Evolutionary conservation across 805 yeast genomes (phyloP), one percentile per base, ranked within the genome.

Genomic region (Yamadazyma nakazawae): DNA sequence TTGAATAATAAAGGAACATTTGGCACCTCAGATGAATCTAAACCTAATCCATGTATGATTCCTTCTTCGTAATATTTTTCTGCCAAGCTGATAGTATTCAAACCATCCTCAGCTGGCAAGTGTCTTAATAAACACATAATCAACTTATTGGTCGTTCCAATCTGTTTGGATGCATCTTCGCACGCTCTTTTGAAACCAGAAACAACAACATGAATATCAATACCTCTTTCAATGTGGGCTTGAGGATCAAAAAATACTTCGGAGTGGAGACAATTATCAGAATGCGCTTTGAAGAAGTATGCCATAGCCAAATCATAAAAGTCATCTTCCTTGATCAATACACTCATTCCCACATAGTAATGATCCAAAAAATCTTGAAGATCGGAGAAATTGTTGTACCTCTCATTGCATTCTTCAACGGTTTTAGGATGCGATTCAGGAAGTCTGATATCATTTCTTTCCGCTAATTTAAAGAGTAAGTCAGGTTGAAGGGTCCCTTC

Each of bases 181-280:
- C 85, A 75, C 3, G 94, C 96, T 56, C 77, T 76, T 51, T 78
- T 65, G 59, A 88, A 80, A 5, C 95, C 96, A 12, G 61, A 60
- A 28, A 85, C 78, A 14, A 87, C 88, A 2, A 70, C 63, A 9
- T 81, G 85, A 36, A 85, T 67, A 12, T 74, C 54, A 40, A 87
- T 67, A 10, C 82, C 85, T 55, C 95, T 74, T 45, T 80, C 82
- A 25, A 85, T 74, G 57, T 87, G 96, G 10, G 89, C 88, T 66
- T 87, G 96, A 16, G 95, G 95, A 60, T 87, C 96, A 55, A 84
- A 87, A 62, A 87, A 87, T 1, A 82, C 81, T 66, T 87, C 96
- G 2, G 88, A 78, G 61, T 87, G 95, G 46, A 63, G 64, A 43
- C 84, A 69, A 14, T 87, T 86, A 58, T 84, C 86, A 8, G 58